Conservation (phyloP, 106 monocot genomes). For the Agapanthus africanus region DNA sequence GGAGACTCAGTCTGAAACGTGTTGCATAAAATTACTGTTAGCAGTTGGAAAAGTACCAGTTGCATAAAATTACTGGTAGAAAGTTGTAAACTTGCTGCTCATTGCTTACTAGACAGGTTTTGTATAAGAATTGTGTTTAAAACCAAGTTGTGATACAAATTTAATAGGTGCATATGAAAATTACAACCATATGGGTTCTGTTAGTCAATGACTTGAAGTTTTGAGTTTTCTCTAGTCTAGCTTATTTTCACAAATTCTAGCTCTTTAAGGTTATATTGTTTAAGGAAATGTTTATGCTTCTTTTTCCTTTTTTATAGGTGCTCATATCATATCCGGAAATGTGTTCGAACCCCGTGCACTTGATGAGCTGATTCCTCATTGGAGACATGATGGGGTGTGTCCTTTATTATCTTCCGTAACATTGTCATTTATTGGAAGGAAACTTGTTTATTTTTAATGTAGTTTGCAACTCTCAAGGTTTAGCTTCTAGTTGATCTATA, state of each 20-base stretch:
- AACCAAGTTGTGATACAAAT: not conserved
- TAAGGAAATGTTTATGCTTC: not conserved
- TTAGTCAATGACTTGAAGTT: not conserved
- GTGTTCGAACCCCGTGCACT: conserved; percentile 90
- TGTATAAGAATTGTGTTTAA: not conserved
- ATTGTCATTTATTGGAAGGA: not conserved
- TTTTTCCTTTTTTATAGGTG: conserved; percentile 44
- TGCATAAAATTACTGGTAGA: not conserved
- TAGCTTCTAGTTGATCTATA: too few relatives aligned
- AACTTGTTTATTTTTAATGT: conserved; percentile 3
- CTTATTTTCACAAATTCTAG: not conserved
- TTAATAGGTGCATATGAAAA: too few relatives aligned
- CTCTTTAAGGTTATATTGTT: not conserved
- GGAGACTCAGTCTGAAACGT: not conserved
- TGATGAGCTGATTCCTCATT: conserved; percentile 84
- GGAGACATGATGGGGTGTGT: conserved; percentile 70
- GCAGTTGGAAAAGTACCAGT: not conserved
- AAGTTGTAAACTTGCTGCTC: not conserved
- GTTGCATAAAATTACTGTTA: not conserved
- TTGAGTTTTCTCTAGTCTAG: not conserved
- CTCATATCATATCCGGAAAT: conserved; percentile 91
- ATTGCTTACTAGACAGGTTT: not conserved
- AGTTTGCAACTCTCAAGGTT: not conserved
- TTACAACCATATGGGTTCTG: not conserved
- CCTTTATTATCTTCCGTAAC: not conserved